Percentiles rank a stretch among this genome's conserved stretches.
Evolutionary conservation across 495 filamentous ascomycete species (phyloP).

Genomic region (Trypethelium eluteriae): DNA sequence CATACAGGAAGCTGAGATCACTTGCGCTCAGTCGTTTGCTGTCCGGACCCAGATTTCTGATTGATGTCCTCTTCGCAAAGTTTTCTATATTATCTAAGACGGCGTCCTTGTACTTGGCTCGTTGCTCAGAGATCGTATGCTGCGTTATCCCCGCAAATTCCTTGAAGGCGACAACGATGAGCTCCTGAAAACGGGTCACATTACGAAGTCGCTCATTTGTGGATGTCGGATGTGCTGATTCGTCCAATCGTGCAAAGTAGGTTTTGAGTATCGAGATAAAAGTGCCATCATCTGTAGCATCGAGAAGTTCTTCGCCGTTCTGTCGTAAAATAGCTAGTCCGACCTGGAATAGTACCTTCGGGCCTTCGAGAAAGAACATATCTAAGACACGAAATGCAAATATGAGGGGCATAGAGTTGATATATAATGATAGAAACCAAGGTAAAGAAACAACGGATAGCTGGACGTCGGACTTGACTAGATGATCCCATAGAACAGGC

Average conservation of each 20-base stretch:
- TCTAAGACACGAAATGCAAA: conserved; percentile 95
- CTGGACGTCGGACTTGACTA: conserved; percentile 89
- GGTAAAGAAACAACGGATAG: conserved; percentile 96
- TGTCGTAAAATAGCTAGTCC: conserved; percentile 93
- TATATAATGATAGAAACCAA: conserved; percentile 96
- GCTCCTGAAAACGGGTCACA: conserved; percentile 91
- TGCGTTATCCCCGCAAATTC: conserved; percentile 95
- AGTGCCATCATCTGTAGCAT: conserved; percentile 88
- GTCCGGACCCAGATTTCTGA: conserved; percentile 89
- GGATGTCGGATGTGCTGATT: conserved; percentile 90
- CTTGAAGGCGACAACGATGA: conserved; percentile 98
- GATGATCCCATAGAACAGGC: conserved; percentile 96
- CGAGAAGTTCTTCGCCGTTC: conserved; percentile 94
- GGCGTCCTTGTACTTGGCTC: conserved; percentile 82
- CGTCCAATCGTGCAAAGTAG: conserved; percentile 87
- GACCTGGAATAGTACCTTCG: conserved; percentile 94
- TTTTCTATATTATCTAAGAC: conserved; percentile 91
- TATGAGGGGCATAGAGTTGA: conserved; percentile 97
- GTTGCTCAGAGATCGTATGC: conserved; percentile 77
- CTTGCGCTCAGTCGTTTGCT: conserved; percentile 80
- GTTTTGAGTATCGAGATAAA: conserved; percentile 94
- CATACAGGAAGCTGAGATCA: conserved; percentile 82
- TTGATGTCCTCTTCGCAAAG: conserved; percentile 93
- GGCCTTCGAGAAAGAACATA: conserved; percentile 96
- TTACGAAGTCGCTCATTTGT: conserved; percentile 87